Conservation (phyloP, 345 rosid species). For the Rhodamnia rubescens region DNA sequence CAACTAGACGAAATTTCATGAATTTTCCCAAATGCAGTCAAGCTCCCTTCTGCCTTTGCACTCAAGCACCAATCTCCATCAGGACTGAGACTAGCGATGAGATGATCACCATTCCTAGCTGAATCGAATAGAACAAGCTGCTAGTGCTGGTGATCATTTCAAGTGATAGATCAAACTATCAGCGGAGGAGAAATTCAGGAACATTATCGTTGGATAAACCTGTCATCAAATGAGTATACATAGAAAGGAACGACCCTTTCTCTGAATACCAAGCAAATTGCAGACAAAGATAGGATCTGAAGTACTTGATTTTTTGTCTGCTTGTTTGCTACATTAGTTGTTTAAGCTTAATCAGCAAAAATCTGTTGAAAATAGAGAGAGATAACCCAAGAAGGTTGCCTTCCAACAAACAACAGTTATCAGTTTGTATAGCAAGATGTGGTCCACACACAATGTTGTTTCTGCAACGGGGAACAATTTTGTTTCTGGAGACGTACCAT, state of each 20-base stretch:
- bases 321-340: background rate
- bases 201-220: background rate
- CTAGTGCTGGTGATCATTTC: background rate
- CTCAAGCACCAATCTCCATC: background rate
- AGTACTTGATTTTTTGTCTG: background rate
- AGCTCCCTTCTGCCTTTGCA: conserved; percentile 5
- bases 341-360: background rate
- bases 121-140: background rate
- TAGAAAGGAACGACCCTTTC: background rate
- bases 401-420: background rate
- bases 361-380: background rate
- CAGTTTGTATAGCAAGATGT: background rate
- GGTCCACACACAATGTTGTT: background rate
- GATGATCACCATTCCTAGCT: background rate
- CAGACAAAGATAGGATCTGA: background rate
- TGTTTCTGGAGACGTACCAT: background rate
- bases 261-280: background rate
- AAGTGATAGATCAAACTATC: background rate
- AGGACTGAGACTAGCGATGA: background rate
- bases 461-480: background rate
- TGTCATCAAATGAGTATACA: background rate
- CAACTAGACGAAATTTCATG: background rate
- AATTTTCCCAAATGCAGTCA: background rate
- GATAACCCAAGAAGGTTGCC: background rate
- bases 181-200: background rate